phyloP scores from a whole-genome alignment of 2,329 filamentous ascomycete species.

The Bipolaris bicolor region DNA sequence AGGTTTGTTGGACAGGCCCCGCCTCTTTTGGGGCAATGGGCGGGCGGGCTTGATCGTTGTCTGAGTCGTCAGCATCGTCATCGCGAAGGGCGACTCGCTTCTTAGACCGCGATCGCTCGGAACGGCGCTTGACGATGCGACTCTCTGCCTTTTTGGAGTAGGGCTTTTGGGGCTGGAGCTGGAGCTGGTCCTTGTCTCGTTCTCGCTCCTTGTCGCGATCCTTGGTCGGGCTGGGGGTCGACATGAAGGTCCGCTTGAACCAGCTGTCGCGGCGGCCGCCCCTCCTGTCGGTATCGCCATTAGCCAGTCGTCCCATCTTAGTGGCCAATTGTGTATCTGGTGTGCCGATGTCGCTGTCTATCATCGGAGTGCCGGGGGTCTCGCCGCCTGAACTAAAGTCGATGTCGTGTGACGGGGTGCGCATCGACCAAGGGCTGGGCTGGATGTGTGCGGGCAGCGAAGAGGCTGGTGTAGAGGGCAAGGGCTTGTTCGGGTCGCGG shows the following conservation, averaged over 20 bases:
- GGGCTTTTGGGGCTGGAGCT: constrained; percentile 31
- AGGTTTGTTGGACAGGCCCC: constrained; percentile 27
- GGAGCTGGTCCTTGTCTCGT: constrained; percentile 38
- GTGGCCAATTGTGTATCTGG: constrained; percentile 47
- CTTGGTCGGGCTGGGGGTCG: constrained; percentile 49
- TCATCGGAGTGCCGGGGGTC: constrained; percentile 55
- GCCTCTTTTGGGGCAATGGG: constrained; percentile 5
- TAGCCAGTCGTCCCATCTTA: constrained; percentile 36
- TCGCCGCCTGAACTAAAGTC: constrained; percentile 58
- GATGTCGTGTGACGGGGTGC: constrained; percentile 45
- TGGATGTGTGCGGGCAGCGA: constrained; percentile 38
- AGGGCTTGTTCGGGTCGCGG: constrained; percentile 44
- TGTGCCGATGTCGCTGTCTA: constrained; percentile 52
- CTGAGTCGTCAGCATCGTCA: constrained; percentile 37
- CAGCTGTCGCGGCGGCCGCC: constrained; percentile 38
- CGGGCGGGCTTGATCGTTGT: constrained; percentile 20
- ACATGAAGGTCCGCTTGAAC: constrained; percentile 33
- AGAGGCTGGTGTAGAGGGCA: constrained; percentile 36
- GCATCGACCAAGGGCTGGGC: constrained; percentile 42
- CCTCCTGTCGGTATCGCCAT: constrained; percentile 44
- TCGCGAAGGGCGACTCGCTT: constrained; percentile 25
- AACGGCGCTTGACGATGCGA: constrained; percentile 44
- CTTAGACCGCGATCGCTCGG: constrained; percentile 32
- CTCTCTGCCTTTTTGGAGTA: constrained; percentile 49
- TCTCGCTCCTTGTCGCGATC: constrained; percentile 41